phyloP scores from a whole-genome alignment of 441 rosid genomes.

The Flueggea neowawraea region DNA sequence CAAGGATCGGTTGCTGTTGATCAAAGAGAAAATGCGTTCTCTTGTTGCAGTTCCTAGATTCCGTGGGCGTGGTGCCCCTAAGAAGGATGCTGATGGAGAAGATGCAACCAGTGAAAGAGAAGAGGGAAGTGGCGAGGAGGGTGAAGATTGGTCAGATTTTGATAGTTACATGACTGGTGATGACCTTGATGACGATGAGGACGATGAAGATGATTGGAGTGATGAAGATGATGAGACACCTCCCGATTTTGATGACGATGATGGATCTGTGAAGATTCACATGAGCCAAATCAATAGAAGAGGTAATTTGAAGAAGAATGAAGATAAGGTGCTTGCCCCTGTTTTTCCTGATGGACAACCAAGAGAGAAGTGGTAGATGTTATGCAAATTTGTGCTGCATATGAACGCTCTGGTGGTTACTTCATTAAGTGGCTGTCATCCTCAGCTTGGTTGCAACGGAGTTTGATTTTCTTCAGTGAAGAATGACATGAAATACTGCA shows the following conservation, averaged over 20 bases:
- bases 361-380: conserved; percentile 37
- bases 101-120: conserved; percentile 33
- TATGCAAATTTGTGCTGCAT: no score
- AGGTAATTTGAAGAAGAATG: conserved; percentile 32
- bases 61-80: conserved; percentile 39
- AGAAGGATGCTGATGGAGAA: conserved; percentile 29
- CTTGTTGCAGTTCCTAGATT: conserved; percentile 74
- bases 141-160: conserved; percentile 69
- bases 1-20: conserved; percentile 71
- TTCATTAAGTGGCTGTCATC: no score
- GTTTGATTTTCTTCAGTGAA: no score
- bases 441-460: no score
- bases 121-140: conserved; percentile 43
- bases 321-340: conserved; percentile 39
- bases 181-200: conserved; percentile 17
- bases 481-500: no score
- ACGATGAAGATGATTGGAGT: conserved; percentile 34
- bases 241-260: conserved; percentile 75
- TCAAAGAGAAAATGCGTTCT: conserved; percentile 82
- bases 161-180: conserved; percentile 52
- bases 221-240: conserved; percentile 69
- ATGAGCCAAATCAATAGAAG: conserved; percentile 25
- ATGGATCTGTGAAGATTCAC: conserved; percentile 36
- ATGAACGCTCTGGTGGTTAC: no score
- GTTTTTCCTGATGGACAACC: conserved; percentile 80